Percentiles rank a stretch among this genome's conserved stretches.
phyloP scores from a whole-genome alignment of 208 protist species.

The Trypanosoma congolense region DNA sequence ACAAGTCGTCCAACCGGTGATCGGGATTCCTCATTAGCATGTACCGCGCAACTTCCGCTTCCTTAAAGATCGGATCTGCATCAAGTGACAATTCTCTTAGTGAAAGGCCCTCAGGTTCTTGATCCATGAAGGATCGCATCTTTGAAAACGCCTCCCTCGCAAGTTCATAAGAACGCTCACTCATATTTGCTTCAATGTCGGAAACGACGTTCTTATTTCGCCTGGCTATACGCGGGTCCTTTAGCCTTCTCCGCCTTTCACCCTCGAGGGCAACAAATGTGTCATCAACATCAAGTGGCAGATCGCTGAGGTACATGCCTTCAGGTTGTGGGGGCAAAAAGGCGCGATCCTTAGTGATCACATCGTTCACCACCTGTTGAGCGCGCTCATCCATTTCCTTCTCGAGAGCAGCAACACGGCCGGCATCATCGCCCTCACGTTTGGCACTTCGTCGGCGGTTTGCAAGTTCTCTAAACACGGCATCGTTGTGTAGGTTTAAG shows the following conservation, averaged over 20 bases:
- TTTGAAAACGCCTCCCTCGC: slow-evolving; percentile 62
- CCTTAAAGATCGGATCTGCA: slow-evolving; percentile 76
- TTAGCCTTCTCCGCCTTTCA: slow-evolving; percentile 61
- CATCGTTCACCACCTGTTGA: slow-evolving; percentile 51
- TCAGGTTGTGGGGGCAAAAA: slow-evolving; percentile 80
- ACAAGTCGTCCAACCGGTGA: slow-evolving; percentile 15
- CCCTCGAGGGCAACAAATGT: slow-evolving; percentile 61
- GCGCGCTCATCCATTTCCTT: slow-evolving; percentile 55
- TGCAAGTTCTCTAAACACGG: slow-evolving; percentile 53
- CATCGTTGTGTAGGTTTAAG: slow-evolving; percentile 65
- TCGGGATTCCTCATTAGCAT: slow-evolving; percentile 24
- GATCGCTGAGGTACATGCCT: slow-evolving; percentile 72
- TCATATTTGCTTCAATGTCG: slow-evolving; percentile 67
- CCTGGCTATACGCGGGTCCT: slow-evolving; percentile 44
- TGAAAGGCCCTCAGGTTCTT: slow-evolving; percentile 66
- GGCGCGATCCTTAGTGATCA: slow-evolving; percentile 60
- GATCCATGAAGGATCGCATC: slow-evolving; percentile 64
- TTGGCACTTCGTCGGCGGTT: slow-evolving; percentile 37
- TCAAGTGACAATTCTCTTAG: slow-evolving; percentile 64
- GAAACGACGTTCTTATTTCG: slow-evolving; percentile 60
- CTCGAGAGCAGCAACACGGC: slow-evolving; percentile 38
- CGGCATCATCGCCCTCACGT: slow-evolving; percentile 14
- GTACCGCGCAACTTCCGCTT: slow-evolving; percentile 65
- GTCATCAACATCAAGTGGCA: slow-evolving; percentile 65
- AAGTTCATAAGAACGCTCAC: slow-evolving; percentile 61